Evolutionary conservation across 2,329 filamentous ascomycete genomes (phyloP).

Genomic region (Paecilomyces dactylethromorphus): DNA sequence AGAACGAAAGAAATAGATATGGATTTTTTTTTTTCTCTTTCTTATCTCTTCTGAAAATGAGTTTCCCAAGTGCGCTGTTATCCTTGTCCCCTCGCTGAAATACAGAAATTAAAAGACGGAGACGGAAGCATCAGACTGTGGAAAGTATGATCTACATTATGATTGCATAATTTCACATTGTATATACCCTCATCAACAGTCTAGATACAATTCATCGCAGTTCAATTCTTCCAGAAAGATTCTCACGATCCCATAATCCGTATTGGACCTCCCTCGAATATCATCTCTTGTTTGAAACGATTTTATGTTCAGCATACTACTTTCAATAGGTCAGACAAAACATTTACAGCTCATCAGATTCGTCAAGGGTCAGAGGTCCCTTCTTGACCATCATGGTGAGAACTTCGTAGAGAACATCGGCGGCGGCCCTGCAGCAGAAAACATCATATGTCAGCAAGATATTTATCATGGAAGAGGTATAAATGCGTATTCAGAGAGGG

Average conservation of each 20-base stretch:
- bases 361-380: constrained; percentile 52
- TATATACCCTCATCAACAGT: too few species aligned
- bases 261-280: background rate
- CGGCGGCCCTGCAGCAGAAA: constrained; percentile 26
- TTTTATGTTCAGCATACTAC: background rate
- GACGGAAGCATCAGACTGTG: too few species aligned
- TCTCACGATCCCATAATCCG: background rate
- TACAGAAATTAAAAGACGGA: too few species aligned
- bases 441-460: constrained; percentile 8
- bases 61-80: too few species aligned
- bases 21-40: too few species aligned
- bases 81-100: too few species aligned
- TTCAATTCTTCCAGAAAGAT: background rate
- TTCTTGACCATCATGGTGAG: constrained; percentile 79
- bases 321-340: background rate
- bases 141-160: too few species aligned
- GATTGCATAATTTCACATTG: too few species aligned
- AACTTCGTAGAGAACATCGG: constrained; percentile 66
- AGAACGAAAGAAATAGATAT: too few species aligned
- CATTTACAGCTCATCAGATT: background rate
- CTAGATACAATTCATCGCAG: too few species aligned
- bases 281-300: background rate
- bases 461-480: background rate
- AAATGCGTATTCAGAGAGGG: constrained; percentile 1
- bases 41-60: too few species aligned